Evolutionary conservation across 176 grass and related monocot species (phyloP).

Genomic region (barley (Hordeum vulgare)): MorexV3_pseudomolecules_assembly NC_058522.1:569745441-569745940

Average conservation of each 20-base stretch:
- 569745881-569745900: slow-evolving; percentile 87
- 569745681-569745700: background rate
- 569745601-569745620: background rate
- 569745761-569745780: background rate
- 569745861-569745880: slow-evolving; percentile 99
- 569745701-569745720: background rate
- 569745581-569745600: background rate
- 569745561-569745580: background rate
- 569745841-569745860: slow-evolving; percentile 37
- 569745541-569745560: background rate
- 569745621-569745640: background rate
- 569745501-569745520: background rate
- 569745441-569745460: background rate
- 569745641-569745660: background rate
- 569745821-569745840: slow-evolving; percentile 4
- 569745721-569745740: background rate
- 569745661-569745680: background rate
- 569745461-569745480: background rate
- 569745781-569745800: background rate
- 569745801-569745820: slow-evolving; percentile 4
- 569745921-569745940: slow-evolving; percentile 88
- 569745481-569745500: background rate
- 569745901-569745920: slow-evolving; percentile 97
- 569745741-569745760: background rate
- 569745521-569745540: background rate